phyloP scores from a whole-genome alignment of 768 basidiomycete species.

The Termitomyces sp. region DNA sequence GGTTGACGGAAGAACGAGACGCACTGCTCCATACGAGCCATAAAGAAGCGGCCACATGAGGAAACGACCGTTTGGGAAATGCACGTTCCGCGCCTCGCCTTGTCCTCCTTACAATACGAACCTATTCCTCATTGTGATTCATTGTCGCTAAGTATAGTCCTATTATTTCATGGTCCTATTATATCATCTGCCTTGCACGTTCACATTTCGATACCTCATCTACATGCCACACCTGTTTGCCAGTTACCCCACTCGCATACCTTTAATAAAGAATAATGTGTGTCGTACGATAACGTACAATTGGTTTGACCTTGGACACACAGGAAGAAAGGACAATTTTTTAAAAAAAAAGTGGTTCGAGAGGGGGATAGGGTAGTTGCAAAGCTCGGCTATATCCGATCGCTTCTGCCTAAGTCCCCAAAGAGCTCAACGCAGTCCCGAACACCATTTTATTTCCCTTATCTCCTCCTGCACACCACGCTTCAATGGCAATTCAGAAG shows the following conservation, averaged over 20 bases:
- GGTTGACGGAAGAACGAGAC: conserved; percentile 67
- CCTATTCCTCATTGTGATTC: background rate
- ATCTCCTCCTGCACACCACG: conserved; percentile 18
- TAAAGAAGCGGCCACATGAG: conserved; percentile 18
- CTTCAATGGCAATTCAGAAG: conserved; percentile 70
- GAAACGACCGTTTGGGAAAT: background rate
- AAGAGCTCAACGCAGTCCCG: conserved; percentile 14
- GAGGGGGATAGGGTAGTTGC: background rate
- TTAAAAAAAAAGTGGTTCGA: conserved; percentile 13
- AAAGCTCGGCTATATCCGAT: conserved; percentile 29
- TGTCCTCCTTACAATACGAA: background rate
- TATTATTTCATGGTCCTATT: background rate
- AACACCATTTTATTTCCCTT: conserved; percentile 15
- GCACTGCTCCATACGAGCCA: conserved; percentile 27
- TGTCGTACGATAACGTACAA: background rate
- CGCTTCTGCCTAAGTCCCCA: conserved; percentile 17
- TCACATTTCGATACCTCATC: conserved; percentile 13
- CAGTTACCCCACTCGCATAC: conserved; percentile 6
- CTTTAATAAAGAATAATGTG: conserved; percentile 9
- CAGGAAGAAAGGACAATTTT: background rate
- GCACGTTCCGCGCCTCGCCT: background rate
- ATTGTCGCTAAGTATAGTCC: background rate
- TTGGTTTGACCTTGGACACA: background rate
- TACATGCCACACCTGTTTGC: conserved; percentile 9
- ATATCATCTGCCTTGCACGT: conserved; percentile 6